phyloP scores from a whole-genome alignment of 179 eudicot genomes.

The Spergularia azorica region DNA sequence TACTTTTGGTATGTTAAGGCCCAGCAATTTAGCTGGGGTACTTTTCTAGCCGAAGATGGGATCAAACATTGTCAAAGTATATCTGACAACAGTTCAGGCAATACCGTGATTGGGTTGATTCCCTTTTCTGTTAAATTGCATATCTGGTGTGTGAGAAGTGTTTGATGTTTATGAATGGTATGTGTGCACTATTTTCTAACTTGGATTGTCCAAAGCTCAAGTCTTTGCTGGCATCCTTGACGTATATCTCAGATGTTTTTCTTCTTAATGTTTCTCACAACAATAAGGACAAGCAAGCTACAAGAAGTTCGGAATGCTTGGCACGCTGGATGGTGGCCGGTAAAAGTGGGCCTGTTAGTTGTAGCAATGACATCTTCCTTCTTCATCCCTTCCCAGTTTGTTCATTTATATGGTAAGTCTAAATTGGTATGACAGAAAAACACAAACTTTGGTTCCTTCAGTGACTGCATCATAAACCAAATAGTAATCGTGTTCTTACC shows the following conservation, averaged over 20 bases:
- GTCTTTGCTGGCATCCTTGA: constrained; percentile 48
- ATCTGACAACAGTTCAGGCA: no score
- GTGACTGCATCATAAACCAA: constrained; percentile 1
- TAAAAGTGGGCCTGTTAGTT: constrained; percentile 52
- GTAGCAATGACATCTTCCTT: constrained; percentile 61
- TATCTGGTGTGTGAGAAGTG: no score
- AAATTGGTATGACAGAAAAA: neutral
- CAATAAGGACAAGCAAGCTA: constrained; percentile 60
- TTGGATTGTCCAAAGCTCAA: neutral
- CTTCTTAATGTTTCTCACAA: constrained; percentile 72
- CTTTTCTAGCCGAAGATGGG: neutral
- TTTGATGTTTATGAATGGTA: neutral
- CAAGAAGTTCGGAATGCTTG: constrained; percentile 59
- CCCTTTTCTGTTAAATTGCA: neutral
- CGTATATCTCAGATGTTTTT: constrained; percentile 65
- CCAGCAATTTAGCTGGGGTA: neutral
- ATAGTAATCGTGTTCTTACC: constrained; percentile 4
- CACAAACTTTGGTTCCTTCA: neutral
- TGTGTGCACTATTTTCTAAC: neutral
- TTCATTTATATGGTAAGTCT: constrained; percentile 78
- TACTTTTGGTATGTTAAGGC: neutral
- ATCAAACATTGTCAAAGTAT: neutral
- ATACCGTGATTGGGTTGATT: neutral
- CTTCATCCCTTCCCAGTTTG: constrained; percentile 63
- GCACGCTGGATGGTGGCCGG: constrained; percentile 88